Percentiles rank a stretch among this genome's conserved stretches.
phyloP scores from a whole-genome alignment of 306 rosid genomes.

The Lagenaria siceraria region DNA sequence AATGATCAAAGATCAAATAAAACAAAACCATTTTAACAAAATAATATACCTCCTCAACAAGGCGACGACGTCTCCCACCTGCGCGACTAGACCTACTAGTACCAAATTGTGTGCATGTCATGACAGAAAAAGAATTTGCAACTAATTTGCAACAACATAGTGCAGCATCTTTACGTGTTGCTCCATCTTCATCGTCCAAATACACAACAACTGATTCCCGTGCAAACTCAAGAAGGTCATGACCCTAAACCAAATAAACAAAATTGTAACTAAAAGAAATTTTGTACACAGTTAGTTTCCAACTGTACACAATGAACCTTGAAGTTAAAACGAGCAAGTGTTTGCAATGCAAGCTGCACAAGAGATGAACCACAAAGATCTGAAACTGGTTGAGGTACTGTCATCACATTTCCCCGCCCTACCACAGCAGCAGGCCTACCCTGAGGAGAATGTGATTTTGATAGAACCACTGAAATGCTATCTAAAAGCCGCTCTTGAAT shows the following conservation, averaged over 20 bases:
- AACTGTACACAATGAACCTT: slow-evolving; percentile 36
- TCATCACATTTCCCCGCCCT: slow-evolving; percentile 46
- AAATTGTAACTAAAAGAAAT: neutral
- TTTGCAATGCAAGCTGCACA: slow-evolving; percentile 88
- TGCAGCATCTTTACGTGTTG: slow-evolving; percentile 89
- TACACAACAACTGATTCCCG: slow-evolving; percentile 83
- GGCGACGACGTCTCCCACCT: slow-evolving; percentile 74
- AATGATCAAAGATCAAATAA: neutral
- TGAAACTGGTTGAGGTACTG: slow-evolving; percentile 51
- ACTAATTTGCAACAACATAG: slow-evolving; percentile 88
- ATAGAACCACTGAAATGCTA: slow-evolving; percentile 78
- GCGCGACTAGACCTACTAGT: slow-evolving; percentile 59
- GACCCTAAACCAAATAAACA: slow-evolving; percentile 50
- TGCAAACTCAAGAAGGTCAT: slow-evolving; percentile 91
- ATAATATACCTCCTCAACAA: slow-evolving; percentile 67
- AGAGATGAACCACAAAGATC: slow-evolving; percentile 70
- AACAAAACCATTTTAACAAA: neutral
- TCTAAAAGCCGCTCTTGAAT: slow-evolving; percentile 92
- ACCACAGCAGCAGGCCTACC: slow-evolving; percentile 47
- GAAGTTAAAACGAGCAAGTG: slow-evolving; percentile 86
- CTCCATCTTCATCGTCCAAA: slow-evolving; percentile 94
- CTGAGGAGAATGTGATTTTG: slow-evolving; percentile 59
- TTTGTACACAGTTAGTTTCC: neutral
- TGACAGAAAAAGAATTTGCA: slow-evolving; percentile 66
- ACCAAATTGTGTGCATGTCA: slow-evolving; percentile 47